Conservation (phyloP, 2,329 filamentous ascomycete species). For the Aspergillus sp. region DNA sequence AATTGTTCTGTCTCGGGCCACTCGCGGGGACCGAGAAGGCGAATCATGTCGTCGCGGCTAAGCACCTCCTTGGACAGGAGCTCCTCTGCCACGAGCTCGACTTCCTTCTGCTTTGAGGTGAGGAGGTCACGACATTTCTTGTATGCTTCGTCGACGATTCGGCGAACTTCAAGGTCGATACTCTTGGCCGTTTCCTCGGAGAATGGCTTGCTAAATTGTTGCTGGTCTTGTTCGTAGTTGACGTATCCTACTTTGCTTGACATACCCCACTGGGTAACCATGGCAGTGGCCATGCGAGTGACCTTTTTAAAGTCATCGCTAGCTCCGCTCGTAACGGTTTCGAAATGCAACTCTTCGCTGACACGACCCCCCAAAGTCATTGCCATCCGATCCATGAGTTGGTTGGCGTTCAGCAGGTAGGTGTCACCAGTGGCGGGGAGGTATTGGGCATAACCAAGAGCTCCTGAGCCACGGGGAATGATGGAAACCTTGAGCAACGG, state of each 20-base stretch:
- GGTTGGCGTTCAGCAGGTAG: conserved; percentile 93
- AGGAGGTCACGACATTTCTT: conserved; percentile 85
- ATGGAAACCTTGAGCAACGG: conserved; percentile 98
- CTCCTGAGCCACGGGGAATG: conserved; percentile 92
- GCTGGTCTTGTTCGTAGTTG: conserved; percentile 79
- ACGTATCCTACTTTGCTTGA: conserved; percentile 90
- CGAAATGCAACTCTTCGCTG: conserved; percentile 94
- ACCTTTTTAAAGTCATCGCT: conserved; percentile 99
- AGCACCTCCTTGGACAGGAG: conserved; percentile 90
- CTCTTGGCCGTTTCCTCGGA: conserved; percentile 89
- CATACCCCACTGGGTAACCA: conserved; percentile 99
- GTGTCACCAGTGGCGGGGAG: conserved; percentile 82
- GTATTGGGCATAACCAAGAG: conserved; percentile 95
- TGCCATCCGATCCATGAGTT: conserved; percentile 99
- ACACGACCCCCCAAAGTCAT: conserved; percentile 98
- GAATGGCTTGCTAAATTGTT: conserved; percentile 90
- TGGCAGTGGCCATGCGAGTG: conserved; percentile 89
- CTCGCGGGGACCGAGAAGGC: conserved; percentile 80
- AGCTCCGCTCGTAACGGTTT: conserved; percentile 92
- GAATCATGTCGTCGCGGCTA: conserved; percentile 86
- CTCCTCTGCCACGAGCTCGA: conserved; percentile 91
- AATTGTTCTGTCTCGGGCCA: conserved; percentile 89
- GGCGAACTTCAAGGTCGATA: conserved; percentile 88
- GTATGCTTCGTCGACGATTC: conserved; percentile 92
- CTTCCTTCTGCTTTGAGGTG: conserved; percentile 81